Evolutionary conservation across 2,329 filamentous ascomycete species (phyloP).

Genomic region (Metarhizium humberi): DNA sequence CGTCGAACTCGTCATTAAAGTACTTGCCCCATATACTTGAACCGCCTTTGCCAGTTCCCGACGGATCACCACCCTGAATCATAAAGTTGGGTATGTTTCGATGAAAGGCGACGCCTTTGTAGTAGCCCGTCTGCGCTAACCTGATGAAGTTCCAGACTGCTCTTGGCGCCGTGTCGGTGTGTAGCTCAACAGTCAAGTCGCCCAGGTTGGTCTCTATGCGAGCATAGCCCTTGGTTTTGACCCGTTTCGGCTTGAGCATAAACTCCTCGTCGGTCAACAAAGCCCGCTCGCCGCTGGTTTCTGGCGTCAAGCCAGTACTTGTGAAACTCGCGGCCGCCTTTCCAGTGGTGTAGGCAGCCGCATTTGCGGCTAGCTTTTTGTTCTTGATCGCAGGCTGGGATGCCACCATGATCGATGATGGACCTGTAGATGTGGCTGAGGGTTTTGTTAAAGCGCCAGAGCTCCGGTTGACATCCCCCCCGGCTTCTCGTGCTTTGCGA

Average conservation of each 20-base stretch:
- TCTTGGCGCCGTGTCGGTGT: conserved; percentile 82
- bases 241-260: conserved; percentile 81
- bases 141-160: conserved; percentile 97
- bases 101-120: conserved; percentile 76
- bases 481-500: conserved; percentile 59
- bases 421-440: conserved; percentile 10
- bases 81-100: conserved; percentile 94
- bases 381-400: conserved; percentile 36
- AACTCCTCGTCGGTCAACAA: conserved; percentile 90
- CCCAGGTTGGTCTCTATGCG: conserved; percentile 81
- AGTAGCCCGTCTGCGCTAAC: conserved; percentile 82
- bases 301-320: conserved; percentile 84
- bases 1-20: conserved; percentile 89
- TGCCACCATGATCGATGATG: conserved; percentile 6
- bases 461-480: conserved; percentile 47
- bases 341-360: conserved; percentile 83
- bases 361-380: conserved; percentile 65
- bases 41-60: conserved; percentile 85
- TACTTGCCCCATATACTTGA: conserved; percentile 88
- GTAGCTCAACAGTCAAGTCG: conserved; percentile 78
- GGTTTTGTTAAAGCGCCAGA: conserved; percentile 33
- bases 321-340: conserved; percentile 90
- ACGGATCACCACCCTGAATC: conserved; percentile 94
- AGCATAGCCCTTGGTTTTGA: conserved; percentile 86
- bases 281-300: conserved; percentile 80